Evolutionary conservation across 192 early-diverging fungal genomes (phyloP), one percentile per base, ranked within the genome.

Genomic region (Coemansia sp.): DNA sequence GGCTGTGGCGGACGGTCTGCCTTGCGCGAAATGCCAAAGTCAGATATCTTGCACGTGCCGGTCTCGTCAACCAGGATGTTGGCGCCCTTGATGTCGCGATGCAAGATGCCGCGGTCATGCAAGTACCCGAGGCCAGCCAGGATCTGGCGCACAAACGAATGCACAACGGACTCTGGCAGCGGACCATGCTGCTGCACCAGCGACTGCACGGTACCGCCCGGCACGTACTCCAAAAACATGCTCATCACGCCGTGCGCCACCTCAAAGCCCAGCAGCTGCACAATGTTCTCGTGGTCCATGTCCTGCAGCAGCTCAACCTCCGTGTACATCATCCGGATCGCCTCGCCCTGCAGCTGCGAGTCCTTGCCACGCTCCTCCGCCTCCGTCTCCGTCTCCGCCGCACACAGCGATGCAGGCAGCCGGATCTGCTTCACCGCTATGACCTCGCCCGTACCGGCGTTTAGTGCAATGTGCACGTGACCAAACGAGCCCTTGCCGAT

Each of bases 221-320:
- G 86, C 42, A 98, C 94, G 68, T 98, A 98, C 81, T 98, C 95
- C 45, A 98, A 79, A 72, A 97, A 97, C 63, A 98, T 94, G 80
- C 95, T 95, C 60, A 96, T 84, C 4, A 83, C 79, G 10, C 81
- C 80, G 9, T 84, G 85, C 50, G 50, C 85, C 25, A 88, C 67
- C 52, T 94, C 87, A 53, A 85, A 86, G 17, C 92, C 93, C 30
- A 96, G 84, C 73, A 96, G 95, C 74, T 93, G 89, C 36, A 98
- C 96, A 82, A 98, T 91, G 70, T 98, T 90, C 52, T 91, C 91
- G 52, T 96, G 88, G 57, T 93, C 90, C 61, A 92, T 64, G 62
- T 87, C 88, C 61, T 86, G 84, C 20, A 93, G 62, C 44, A 93
- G 70, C 64, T 85, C 82, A 34, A 91, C 90, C 70, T 93, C 91